Base-by-base conservation (phyloP, 1,284 basidiomycete species). In the Pyrrhoderma lamaoense region DNA sequence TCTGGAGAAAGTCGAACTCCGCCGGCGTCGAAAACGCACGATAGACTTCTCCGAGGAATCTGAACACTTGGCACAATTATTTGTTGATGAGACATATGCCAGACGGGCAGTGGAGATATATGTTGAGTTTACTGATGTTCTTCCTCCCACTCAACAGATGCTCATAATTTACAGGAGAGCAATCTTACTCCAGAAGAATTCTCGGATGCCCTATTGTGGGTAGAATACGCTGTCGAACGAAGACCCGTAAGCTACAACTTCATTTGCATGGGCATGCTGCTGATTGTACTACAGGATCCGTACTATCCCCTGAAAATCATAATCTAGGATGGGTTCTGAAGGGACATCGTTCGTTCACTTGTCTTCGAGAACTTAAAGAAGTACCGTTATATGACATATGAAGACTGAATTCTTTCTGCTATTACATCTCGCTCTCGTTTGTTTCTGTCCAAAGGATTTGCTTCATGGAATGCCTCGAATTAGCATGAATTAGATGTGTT, bases 321-420 rank as follows among this genome's bases (percentile, higher is more conserved):
- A 58, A 62, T 46, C 56, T 66, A 18, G 67, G 58, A n/a, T 71
- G 70, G 70, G 62, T 65, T 52, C 60, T 71, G 45, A 72, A 71
- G 51, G 67, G 65, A 23, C 70, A 69, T 16, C 67, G 70, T 36
- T 71, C 70, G 21, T 52, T 68, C 34, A 60, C 61, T 11, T 67
- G 62, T 49, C 54, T 72, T 35, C 65, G 64, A 19, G 70, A 70
- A 53, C 60, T 69, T 9, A 31, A 52, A 36, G 44, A 52, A 39
- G 2, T 16, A 14, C 9, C 42, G 8, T 16, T 8, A 2, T 31
- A 44, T 43, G 42, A 45, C 27, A 35, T 38, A 3, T 37, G 45
- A 31, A n/a, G n/a, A n/a, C n/a, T n/a, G n/a, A n/a, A n/a, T n/a
- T n/a, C n/a, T n/a, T n/a, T n/a, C n/a, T n/a, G n/a, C n/a, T n/a